A percentile compares a stretch with the other conserved stretches of the same genome.
Conservation (phyloP, 2,329 filamentous ascomycete species). For the Aureobasidium leucospermi region DNA sequence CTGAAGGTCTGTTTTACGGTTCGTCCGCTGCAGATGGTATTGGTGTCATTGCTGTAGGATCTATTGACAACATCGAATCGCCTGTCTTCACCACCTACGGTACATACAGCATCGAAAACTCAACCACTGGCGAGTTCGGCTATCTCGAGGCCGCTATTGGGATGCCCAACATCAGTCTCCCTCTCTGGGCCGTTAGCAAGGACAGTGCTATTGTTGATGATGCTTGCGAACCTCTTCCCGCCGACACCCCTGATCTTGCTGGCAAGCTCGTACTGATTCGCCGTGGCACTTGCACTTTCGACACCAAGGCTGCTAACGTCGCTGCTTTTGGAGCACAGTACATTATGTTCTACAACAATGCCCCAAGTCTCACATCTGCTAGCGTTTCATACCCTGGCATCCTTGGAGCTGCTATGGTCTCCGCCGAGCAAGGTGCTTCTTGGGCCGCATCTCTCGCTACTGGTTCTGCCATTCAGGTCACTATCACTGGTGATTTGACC, state of each 20-base stretch:
- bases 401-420: slow-evolving; percentile 21
- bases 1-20: slow-evolving; percentile 41
- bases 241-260: slow-evolving; percentile 50
- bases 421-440: slow-evolving; percentile 20
- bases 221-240: slow-evolving; percentile 47
- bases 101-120: slow-evolving; percentile 27
- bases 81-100: slow-evolving; percentile 29
- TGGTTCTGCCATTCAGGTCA: slow-evolving; percentile 18
- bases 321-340: slow-evolving; percentile 52
- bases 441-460: slow-evolving; percentile 17
- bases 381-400: slow-evolving; percentile 14
- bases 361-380: neutral
- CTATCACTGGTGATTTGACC: slow-evolving; percentile 18
- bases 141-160: slow-evolving; percentile 28
- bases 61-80: slow-evolving; percentile 33
- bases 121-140: slow-evolving; percentile 28
- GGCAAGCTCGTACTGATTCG: slow-evolving; percentile 53
- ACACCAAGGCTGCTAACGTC: slow-evolving; percentile 47
- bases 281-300: slow-evolving; percentile 51
- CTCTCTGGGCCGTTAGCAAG: slow-evolving; percentile 35
- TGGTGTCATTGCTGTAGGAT: slow-evolving; percentile 40
- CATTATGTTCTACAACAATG: slow-evolving; percentile 54
- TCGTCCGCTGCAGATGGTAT: slow-evolving; percentile 35
- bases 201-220: slow-evolving; percentile 43
- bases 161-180: slow-evolving; percentile 24